phyloP scores from a whole-genome alignment of 2,329 filamentous ascomycete genomes.

The Chaetomiaceae sp. region DNA sequence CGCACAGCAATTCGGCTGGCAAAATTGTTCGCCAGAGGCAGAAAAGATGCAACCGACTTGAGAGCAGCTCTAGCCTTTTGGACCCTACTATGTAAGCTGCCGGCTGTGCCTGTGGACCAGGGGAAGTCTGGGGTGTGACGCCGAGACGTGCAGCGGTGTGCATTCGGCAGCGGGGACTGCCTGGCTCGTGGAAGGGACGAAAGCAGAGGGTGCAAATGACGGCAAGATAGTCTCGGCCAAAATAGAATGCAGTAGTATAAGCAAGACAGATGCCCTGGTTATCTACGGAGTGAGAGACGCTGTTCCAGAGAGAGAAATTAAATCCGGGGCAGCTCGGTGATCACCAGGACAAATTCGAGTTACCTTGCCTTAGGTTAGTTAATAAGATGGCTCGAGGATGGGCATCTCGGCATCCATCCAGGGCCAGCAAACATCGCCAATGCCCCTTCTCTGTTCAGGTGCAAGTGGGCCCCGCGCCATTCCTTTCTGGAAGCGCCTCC shows the following conservation, averaged over 20 bases:
- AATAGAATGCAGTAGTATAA: background rate
- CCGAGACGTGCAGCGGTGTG: slow-evolving; percentile 13
- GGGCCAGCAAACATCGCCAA: slow-evolving; percentile 6
- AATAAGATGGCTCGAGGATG: background rate
- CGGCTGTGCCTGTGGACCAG: too few species aligned
- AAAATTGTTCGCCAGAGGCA: background rate
- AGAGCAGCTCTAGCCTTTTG: slow-evolving; percentile 1
- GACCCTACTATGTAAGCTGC: too few species aligned
- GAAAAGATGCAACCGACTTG: background rate
- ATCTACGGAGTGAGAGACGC: background rate
- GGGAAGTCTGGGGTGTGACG: background rate
- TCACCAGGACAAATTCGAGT: slow-evolving; percentile 3
- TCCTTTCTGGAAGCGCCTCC: slow-evolving; percentile 6
- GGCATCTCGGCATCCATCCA: background rate
- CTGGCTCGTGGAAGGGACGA: background rate
- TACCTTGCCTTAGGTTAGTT: too few species aligned
- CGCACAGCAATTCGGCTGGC: slow-evolving; percentile 2
- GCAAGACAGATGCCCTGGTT: background rate
- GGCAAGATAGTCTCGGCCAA: background rate
- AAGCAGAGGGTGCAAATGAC: background rate
- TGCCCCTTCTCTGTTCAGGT: background rate
- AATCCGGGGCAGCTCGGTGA: background rate
- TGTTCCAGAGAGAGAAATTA: background rate
- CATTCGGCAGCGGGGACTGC: slow-evolving; percentile 1
- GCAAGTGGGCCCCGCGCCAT: background rate